Evolutionary conservation across 768 basidiomycete genomes (phyloP).

Genomic region (Wakefieldia striispora): DNA sequence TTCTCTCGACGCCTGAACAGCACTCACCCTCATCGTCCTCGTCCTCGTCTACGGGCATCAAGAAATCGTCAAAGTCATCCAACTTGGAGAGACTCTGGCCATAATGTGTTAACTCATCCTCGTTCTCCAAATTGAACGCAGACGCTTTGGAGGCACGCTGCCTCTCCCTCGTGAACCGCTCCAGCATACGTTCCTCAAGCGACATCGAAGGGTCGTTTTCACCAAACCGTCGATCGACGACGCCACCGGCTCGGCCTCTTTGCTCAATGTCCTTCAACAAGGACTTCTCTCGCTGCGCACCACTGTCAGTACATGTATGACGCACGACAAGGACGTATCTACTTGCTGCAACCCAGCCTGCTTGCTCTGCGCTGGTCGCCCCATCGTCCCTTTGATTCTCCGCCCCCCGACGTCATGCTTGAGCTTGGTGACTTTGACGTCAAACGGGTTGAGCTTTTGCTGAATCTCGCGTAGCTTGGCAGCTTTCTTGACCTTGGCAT

Average conservation of each 20-base stretch:
- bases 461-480: conserved; percentile 83
- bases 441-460: conserved; percentile 88
- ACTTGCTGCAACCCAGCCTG: conserved; percentile 91
- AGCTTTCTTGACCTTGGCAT: conserved; percentile 79
- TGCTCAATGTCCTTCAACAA: conserved; percentile 86
- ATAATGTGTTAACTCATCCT: conserved; percentile 89
- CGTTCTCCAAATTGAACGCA: conserved; percentile 88
- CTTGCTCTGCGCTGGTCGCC: conserved; percentile 84
- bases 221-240: conserved; percentile 93
- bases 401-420: conserved; percentile 93
- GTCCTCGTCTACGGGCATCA: conserved; percentile 52
- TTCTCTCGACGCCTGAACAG: neutral
- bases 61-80: conserved; percentile 79
- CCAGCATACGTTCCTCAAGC: conserved; percentile 95
- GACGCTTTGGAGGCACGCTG: conserved; percentile 73
- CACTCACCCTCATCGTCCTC: conserved; percentile 45
- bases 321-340: conserved; percentile 22
- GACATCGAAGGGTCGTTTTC: conserved; percentile 91
- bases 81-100: conserved; percentile 83
- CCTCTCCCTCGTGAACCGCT: conserved; percentile 90
- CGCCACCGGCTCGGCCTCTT: conserved; percentile 79
- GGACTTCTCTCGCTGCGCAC: conserved; percentile 72
- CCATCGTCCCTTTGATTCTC: conserved; percentile 77
- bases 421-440: conserved; percentile 86
- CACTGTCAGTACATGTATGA: conserved; percentile 5